Evolutionary conservation across 2,329 filamentous ascomycete species (phyloP).

Genomic region (Fusarium sp.): DNA sequence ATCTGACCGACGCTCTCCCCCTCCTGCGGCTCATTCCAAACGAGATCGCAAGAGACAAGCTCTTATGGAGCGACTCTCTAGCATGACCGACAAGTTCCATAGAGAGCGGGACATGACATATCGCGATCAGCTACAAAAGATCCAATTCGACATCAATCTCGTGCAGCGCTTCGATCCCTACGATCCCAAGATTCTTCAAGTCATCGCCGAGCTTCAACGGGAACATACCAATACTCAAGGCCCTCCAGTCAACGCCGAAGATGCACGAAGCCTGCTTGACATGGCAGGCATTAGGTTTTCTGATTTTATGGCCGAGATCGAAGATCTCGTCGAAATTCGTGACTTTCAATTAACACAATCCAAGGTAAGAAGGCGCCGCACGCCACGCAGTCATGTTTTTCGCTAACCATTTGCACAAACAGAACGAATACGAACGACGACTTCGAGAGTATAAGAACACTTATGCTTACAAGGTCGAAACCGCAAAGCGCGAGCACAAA

Average conservation of each 20-base stretch:
- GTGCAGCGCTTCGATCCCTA: constrained; percentile 89
- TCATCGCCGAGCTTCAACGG: constrained; percentile 72
- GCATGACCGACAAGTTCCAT: constrained; percentile 81
- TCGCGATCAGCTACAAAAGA: constrained; percentile 86
- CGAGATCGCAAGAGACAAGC: constrained; percentile 89
- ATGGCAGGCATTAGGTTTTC: constrained; percentile 87
- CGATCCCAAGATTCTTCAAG: constrained; percentile 75
- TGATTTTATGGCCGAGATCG: constrained; percentile 86
- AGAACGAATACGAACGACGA: constrained; percentile 74
- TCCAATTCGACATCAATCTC: constrained; percentile 90
- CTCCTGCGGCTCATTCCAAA: constrained; percentile 72
- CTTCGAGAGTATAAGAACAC: constrained; percentile 69
- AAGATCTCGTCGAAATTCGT: constrained; percentile 86
- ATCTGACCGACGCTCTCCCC: constrained; percentile 53
- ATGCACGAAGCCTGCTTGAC: constrained; percentile 68
- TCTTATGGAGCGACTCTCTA: constrained; percentile 80
- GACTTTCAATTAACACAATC: constrained; percentile 85
- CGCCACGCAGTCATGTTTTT: background rate
- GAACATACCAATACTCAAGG: constrained; percentile 62
- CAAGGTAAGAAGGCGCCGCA: constrained; percentile 69
- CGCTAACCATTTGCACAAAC: constrained; percentile 31
- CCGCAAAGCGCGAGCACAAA: constrained; percentile 70
- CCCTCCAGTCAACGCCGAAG: constrained; percentile 53
- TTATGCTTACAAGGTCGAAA: constrained; percentile 70
- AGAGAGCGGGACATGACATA: constrained; percentile 86